Evolutionary conservation across 2,329 filamentous ascomycete genomes (phyloP), one percentile per base, ranked within the genome.

Genomic region (Xylariaceae sp.): DNA sequence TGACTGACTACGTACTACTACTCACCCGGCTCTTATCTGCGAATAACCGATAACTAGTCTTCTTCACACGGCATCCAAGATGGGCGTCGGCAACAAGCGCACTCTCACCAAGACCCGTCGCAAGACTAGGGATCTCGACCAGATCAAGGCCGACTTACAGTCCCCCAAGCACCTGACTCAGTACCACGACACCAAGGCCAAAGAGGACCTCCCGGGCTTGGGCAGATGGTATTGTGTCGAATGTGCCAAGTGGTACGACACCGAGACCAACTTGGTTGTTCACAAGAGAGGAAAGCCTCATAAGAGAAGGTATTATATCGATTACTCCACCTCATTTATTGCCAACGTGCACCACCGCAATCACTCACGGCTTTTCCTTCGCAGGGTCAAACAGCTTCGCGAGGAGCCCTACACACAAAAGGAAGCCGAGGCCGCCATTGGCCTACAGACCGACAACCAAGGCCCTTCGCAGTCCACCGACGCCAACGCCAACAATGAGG

Each of bases 231-330:
- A 96, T 68, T 98, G 93, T 67, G 75, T 86, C 14, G 87, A 95
- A 68, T 98, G 93, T 67, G 86, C 93, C 52, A 97, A 95, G 72
- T 97, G 88, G 85, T 97, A 94, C 66, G 92, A 97, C 66, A 86
- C 83, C 40, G 86, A 93, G 55, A 67, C 78, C 58, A 94, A 88
- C 57, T 72, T 95, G 47, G 74, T 77, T 27, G 75, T 80, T 22
- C 93, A 98, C 69, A 75, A 76, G 46, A 88, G 86, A 66, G 89
- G 88, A 58, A 98, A 96, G 71, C 88, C 88, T 54, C 93, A 98
- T 70, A 96, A 91, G 79, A 82, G 90, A 73, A 86, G 86, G 88
- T 89, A 62, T 54, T 67, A 48, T 16, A 35, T 22, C 8, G 21
- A 54, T 34, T 32, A 38, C 37, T 33, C 32, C 21, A 27, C n/a